These are phyloP conservation scores for Linnemannia schmuckeri DNA, from an alignment of 192 early-diverging fungal genomes.

Conservation along the genomic window DNA sequence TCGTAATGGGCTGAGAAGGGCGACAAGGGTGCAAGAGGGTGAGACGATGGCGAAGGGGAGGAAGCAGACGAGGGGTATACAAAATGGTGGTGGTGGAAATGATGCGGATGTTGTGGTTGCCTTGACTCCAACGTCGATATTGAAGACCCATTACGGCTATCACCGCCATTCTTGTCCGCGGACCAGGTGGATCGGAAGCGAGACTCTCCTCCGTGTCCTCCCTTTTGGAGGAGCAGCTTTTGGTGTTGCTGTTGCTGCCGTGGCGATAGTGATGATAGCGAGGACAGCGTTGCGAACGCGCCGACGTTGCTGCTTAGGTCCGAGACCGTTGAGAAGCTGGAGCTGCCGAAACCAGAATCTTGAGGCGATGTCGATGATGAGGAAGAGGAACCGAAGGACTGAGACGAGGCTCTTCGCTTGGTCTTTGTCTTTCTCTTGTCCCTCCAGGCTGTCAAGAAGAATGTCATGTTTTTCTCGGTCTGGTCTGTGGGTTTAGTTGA, in stretches of 20 bases:
- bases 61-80: not conserved
- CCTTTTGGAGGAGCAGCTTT: not conserved
- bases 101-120: not conserved
- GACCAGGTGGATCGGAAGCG: not conserved
- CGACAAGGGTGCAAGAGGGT: not conserved
- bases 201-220: not conserved
- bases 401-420: not conserved
- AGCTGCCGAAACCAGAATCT: constrained; percentile 29
- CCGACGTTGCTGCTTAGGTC: not conserved
- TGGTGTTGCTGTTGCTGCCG: constrained; percentile 5
- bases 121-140: not conserved
- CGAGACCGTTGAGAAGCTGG: constrained; percentile 15
- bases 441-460: constrained; percentile 13
- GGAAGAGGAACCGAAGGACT: not conserved
- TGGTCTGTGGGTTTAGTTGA: not conserved
- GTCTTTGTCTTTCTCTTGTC: constrained; percentile 5
- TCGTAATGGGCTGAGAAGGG: not conserved
- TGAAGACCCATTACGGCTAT: not conserved
- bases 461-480: not conserved
- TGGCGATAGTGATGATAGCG: not conserved
- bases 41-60: not conserved
- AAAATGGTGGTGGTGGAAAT: not conserved
- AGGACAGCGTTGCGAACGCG: constrained; percentile 9
- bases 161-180: not conserved
- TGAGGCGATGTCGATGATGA: not conserved